Base-by-base conservation (phyloP, 257 asterid species). In the Solanum virginianum region DNA sequence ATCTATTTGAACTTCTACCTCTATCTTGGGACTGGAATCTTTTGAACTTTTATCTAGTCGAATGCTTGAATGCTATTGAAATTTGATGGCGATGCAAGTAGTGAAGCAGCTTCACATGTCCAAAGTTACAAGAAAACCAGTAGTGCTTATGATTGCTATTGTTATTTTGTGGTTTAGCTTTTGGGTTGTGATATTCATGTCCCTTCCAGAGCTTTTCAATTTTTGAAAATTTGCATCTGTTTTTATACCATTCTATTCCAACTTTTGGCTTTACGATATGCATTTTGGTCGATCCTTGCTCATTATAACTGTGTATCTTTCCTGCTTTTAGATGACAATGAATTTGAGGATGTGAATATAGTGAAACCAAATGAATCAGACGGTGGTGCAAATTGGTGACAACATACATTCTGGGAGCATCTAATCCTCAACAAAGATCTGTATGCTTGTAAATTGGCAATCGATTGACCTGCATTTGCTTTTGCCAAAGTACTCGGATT, bases 271-370 rank as follows among this genome's bases (percentile, higher is more conserved):
- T 53, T 29, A 53, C 3, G 10, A 79, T 51, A 16, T 51, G 10
- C 82, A 15, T 53, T 26, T 77, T 79, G 3, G 17, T 53, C 24
- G 15, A 53, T 15, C 4, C 10, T 26, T 53, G 60, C 65, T 53
- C 49, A 16, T 79, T 79, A 9, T 24, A 9, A 16, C 65, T 1
- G 6, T 82, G 77, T 17, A 43, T 65, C 20, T 83, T 74, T 24
- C 66, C 29, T 81, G 53, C 41, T 88, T 57, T 36, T 92, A 94
- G 98, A 89, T 87, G 95, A 91, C 83, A 90, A 88, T 41, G 94
- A 91, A 82, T 94, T 92, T 62, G 97, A 94, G 90, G 98, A 90
- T 7, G 91, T 94, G 53, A 93, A 91, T 89, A 89, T 94, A 4
- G 89, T 79, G 86, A 88, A 88, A 89, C 88, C 96, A 11, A 59